phyloP scores from a whole-genome alignment of 1,139 yeast species.

The Debaryomycetaceae sp. region DNA sequence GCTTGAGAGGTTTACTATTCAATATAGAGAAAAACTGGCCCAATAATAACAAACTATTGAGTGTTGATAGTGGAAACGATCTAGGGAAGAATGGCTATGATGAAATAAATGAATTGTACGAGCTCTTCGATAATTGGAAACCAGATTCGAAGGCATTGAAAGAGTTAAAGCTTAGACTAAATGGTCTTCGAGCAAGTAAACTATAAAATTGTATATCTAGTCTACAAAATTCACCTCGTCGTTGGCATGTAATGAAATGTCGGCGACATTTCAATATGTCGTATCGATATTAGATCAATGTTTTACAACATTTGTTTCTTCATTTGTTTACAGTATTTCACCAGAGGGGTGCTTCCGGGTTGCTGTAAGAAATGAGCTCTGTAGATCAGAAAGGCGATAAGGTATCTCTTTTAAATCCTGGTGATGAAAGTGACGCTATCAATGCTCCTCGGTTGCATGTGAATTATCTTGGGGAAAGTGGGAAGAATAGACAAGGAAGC shows the following conservation, averaged over 20 bases:
- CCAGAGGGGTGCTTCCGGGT: not conserved
- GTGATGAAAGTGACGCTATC: not conserved
- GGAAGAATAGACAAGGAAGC: not conserved
- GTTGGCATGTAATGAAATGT: not conserved
- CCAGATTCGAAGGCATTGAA: constrained; percentile 79
- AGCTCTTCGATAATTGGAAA: constrained; percentile 77
- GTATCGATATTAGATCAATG: not conserved
- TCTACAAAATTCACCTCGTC: no score
- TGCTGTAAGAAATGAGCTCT: no score
- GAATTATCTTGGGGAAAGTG: not conserved
- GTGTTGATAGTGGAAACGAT: constrained; percentile 24
- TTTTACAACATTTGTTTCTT: not conserved
- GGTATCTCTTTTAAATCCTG: not conserved
- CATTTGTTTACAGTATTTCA: not conserved
- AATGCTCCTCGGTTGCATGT: not conserved
- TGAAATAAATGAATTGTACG: constrained; percentile 59
- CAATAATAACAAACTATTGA: constrained; percentile 22
- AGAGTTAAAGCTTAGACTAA: constrained; percentile 79
- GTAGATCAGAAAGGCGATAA: not conserved
- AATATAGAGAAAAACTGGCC: constrained; percentile 60
- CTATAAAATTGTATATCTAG: constrained; percentile 12
- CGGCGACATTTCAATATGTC: not conserved
- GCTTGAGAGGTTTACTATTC: constrained; percentile 73
- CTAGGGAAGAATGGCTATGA: constrained; percentile 37
- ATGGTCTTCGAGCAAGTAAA: constrained; percentile 61